Base-by-base conservation (phyloP, 148 eudicot species). In the Fagopyrum tataricum region DNA sequence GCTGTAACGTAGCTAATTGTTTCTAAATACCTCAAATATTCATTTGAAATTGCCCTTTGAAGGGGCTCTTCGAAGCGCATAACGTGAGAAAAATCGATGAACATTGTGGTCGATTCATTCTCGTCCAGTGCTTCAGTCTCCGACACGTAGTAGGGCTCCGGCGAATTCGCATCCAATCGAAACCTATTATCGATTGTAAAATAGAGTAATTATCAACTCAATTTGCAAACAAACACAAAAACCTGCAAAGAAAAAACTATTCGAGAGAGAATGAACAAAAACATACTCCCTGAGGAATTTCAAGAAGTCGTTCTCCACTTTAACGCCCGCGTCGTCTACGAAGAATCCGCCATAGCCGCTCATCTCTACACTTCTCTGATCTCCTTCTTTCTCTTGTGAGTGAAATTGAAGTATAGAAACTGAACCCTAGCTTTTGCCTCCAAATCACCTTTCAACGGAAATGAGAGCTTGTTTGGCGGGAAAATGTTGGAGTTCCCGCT, bases 51-150 rank as follows among this genome's bases (percentile, higher is more conserved):
- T 47, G 97, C 92, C 73, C 80, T 85, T 66, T 90, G 96, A 44
- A 95, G 91, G n/a, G 83, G 78, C 52, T 95, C 92, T 20, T 87
- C 85, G 72, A 88, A 95, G 18, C 88, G 88, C 96, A 91, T 91
- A 9, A 95, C 94, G 69, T 95, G 99, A 8, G 94, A 87, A 85
- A 95, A 95, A 73, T 95, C 99, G 31, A 95, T 79, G 77, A 84
- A 95, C 94, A 95, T 95, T 8, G 99, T 95, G 75, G 85, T 87
- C 21, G 97, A 86, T 61, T 95, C 99, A 51, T 78, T 87, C 6
- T 86, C 83, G 53, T 84, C 87, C 94, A 95, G 89, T 12, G 83
- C 87, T 44, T 78, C 92, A 13, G 92, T 80, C 82, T 95, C 99
- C 6, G 88, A 76, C 21, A 80, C 83, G 49, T 95, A 92, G 72